Base-by-base conservation (phyloP, 139 green algal species). In the Chlamydomonas eustigma region DNA sequence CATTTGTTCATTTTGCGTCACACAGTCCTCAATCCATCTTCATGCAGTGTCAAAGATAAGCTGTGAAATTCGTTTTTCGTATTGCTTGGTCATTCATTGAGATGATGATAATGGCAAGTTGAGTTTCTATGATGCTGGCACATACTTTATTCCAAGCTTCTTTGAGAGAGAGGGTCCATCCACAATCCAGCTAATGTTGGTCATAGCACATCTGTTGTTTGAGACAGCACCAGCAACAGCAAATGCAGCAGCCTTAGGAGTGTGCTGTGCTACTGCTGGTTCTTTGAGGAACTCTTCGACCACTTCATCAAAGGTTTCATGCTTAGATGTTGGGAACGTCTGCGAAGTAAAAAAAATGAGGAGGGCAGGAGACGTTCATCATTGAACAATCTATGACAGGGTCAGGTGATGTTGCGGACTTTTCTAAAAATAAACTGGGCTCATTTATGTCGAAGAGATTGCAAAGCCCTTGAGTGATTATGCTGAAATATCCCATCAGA, bases 181-280 rank as follows among this genome's bases (percentile, higher is more conserved):
- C 2, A 97, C 87, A 0, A 90, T 52, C 93, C 93, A 97, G 30
- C 66, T 73, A 32, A 94, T 76, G 79, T 98, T 98, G 33, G 94
- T 98, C 92, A 98, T 97, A 2, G 68, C 71, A 75, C 92, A 97
- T 0, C 72, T 37, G 78, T 93, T 87, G 78, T 92, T 72, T 5
- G 76, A 75, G 1, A 97, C 93, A 6, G 92, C 92, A 2, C 94
- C 94, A 0, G 94, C 94, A 31, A 91, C 85, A 1, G 93, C 94
- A 22, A 92, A 72, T 2, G 85, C 82, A 4, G 85, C 85, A 33
- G 85, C 78, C 3, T 78, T 28, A 31, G 30, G 73, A 35, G 18
- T 31, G 33, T 44, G 32, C 65, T 38, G 4, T 6, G 58, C n/a
- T 50, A 78, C 70, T 22, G 76, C 51, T 4, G 0, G 1, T 33